These are phyloP conservation scores for Scheffersomyces coipomensis DNA, from an alignment of 805 yeast species.

Conservation along the genomic window DNA sequence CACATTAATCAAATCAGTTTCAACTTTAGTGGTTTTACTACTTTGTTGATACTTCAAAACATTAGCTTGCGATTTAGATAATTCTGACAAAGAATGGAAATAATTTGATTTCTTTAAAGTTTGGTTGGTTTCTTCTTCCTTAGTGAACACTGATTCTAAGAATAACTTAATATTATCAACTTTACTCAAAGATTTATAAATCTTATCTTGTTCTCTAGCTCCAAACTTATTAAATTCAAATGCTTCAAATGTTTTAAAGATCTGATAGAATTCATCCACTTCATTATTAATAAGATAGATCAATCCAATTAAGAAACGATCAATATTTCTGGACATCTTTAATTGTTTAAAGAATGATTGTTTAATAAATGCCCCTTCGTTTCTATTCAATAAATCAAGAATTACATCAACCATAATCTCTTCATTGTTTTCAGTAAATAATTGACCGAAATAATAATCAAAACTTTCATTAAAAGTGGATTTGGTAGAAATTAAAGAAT, in stretches of 20 bases:
- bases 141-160: conserved; percentile 17
- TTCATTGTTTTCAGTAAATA: conserved; percentile 15
- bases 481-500: conserved; percentile 13
- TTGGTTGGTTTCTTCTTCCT: conserved; percentile 10
- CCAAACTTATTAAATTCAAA: conserved; percentile 12
- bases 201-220: conserved; percentile 7
- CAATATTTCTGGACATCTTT: conserved; percentile 28
- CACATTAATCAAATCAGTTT: conserved; percentile 12
- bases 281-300: conserved; percentile 29
- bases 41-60: not conserved
- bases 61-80: conserved; percentile 17
- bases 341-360: conserved; percentile 38
- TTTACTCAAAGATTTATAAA: conserved; percentile 11
- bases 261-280: conserved; percentile 17
- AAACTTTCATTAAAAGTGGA: conserved; percentile 21
- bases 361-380: conserved; percentile 42
- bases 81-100: conserved; percentile 27
- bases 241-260: conserved; percentile 20
- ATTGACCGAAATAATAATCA: conserved; percentile 20
- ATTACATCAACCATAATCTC: conserved; percentile 37
- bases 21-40: conserved; percentile 4
- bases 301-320: conserved; percentile 32
- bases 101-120: conserved; percentile 20
- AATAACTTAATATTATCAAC: conserved; percentile 17
- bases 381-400: conserved; percentile 25